Percentiles rank a stretch among this genome's conserved stretches.
phyloP scores from a whole-genome alignment of 2,329 filamentous ascomycete species.

The Cercospora canescens region DNA sequence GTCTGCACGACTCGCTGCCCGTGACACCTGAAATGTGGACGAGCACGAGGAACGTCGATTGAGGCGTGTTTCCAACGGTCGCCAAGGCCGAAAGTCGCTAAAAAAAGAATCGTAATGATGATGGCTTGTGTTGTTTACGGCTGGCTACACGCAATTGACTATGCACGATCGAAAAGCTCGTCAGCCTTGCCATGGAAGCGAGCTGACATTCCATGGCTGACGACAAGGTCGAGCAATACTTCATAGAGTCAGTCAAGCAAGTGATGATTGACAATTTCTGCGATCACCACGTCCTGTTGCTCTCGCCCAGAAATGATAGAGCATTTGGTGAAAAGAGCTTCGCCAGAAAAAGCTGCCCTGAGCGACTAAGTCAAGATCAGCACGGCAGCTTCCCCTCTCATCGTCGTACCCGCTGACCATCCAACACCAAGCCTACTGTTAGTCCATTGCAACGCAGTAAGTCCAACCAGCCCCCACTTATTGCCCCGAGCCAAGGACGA shows the following conservation, averaged over 20 bases:
- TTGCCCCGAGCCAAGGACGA: neutral
- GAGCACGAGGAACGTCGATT: no score
- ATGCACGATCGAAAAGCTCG: neutral
- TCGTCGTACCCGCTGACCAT: neutral
- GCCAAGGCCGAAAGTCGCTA: no score
- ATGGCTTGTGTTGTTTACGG: no score
- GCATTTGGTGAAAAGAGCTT: neutral
- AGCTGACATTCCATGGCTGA: neutral
- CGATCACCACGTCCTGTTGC: neutral
- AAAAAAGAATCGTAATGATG: no score
- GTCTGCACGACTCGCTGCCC: no score
- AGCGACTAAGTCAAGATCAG: neutral
- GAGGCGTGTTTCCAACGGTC: no score
- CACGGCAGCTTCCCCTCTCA: neutral
- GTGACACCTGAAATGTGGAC: no score
- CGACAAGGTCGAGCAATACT: no score
- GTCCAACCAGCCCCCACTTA: neutral
- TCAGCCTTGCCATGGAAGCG: neutral
- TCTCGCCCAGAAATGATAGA: neutral
- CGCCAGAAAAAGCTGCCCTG: neutral
- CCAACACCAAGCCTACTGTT: no score
- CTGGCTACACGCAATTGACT: neutral
- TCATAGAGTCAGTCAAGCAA: no score
- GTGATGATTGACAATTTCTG: neutral
- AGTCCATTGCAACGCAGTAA: no score